Evolutionary conservation across 345 rosid genomes (phyloP).

Genomic region (Salix suchowensis): DNA sequence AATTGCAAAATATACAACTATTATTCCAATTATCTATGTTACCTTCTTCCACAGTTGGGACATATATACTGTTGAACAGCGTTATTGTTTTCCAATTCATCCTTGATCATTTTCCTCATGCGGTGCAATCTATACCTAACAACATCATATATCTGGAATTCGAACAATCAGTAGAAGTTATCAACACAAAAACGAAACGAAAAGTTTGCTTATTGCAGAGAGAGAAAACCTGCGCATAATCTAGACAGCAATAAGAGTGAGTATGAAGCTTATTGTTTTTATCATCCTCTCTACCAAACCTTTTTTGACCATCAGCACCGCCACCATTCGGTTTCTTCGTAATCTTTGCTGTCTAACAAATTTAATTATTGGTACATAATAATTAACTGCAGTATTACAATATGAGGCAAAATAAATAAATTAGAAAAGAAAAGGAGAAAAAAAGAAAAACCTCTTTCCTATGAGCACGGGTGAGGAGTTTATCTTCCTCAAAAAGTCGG

Average conservation of each 20-base stretch:
- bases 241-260: constrained; percentile 84
- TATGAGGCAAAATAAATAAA: no score
- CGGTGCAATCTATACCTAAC: constrained; percentile 69
- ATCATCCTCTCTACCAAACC: constrained; percentile 49
- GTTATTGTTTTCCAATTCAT: constrained; percentile 79
- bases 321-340: constrained; percentile 75
- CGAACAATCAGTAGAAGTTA: constrained; percentile 1
- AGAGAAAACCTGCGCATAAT: constrained; percentile 69
- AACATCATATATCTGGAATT: constrained; percentile 71
- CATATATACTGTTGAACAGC: constrained; percentile 88
- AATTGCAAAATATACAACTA: neutral
- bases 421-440: no score
- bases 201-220: neutral
- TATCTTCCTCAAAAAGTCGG: constrained; percentile 73
- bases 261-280: constrained; percentile 84
- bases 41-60: constrained; percentile 53
- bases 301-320: constrained; percentile 42
- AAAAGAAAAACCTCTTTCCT: constrained; percentile 62
- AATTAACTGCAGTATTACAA: neutral
- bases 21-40: neutral
- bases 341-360: constrained; percentile 73
- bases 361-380: neutral
- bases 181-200: no score
- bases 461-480: constrained; percentile 64
- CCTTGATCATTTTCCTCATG: constrained; percentile 72